Evolutionary conservation across 2,329 filamentous ascomycete genomes (phyloP).

Genomic region (Botrytis fragariae): DNA sequence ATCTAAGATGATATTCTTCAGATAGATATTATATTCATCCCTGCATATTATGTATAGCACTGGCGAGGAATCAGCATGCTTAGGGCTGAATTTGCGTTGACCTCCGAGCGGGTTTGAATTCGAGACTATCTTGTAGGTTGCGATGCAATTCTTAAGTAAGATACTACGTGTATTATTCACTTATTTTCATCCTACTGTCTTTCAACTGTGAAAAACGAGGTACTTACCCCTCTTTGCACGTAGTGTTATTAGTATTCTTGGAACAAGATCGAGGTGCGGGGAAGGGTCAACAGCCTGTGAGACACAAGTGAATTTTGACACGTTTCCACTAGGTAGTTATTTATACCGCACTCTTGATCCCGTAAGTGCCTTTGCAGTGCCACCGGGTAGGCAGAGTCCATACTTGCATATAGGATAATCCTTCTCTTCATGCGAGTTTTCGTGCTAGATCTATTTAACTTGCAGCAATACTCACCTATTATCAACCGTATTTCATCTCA

Average conservation of each 20-base stretch:
- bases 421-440: not conserved
- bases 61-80: not conserved
- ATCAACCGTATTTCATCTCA: not conserved
- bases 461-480: not conserved
- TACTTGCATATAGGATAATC: not conserved
- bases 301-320: not conserved
- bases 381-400: not conserved
- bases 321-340: not conserved
- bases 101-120: not conserved
- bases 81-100: fast-evolving
- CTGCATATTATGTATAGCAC: not conserved
- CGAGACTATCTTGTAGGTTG: not conserved
- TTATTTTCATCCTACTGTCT: not conserved
- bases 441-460: not conserved
- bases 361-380: not conserved
- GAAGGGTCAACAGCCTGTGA: no score
- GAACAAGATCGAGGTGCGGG: not conserved
- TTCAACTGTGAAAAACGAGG: not conserved
- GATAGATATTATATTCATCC: not conserved
- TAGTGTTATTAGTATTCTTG: not conserved
- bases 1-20: not conserved
- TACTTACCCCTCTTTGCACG: not conserved
- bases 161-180: not conserved
- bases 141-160: not conserved
- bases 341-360: not conserved